A percentile compares a stretch with the other conserved stretches of the same genome.
Conservation (phyloP, 176 grass and related monocot species). For the Oryza rufipogon region DNA sequence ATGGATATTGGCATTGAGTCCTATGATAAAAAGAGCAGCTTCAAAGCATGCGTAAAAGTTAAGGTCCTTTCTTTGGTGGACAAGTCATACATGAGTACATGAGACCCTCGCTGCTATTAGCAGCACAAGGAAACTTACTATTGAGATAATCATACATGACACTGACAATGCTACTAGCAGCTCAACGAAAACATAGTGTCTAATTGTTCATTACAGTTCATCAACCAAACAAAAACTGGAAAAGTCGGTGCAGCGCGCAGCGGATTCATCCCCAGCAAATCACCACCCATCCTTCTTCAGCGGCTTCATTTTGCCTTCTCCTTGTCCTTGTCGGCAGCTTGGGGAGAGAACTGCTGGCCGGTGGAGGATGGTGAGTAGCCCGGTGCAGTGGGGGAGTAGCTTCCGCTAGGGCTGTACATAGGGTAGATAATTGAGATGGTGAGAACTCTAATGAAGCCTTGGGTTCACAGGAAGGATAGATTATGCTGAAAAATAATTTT, state of each 20-base stretch:
- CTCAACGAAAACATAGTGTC: background rate
- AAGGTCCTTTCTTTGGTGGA: background rate
- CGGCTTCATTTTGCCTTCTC: slow-evolving; percentile 41
- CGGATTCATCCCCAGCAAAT: background rate
- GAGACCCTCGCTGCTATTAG: background rate
- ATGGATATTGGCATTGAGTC: too few species aligned
- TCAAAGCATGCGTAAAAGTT: background rate
- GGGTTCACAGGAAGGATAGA: background rate
- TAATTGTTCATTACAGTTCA: background rate
- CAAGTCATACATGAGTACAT: background rate
- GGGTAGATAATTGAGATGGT: background rate
- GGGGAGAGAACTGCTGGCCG: slow-evolving; percentile 64
- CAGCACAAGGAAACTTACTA: background rate
- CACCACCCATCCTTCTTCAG: background rate
- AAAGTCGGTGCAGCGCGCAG: background rate
- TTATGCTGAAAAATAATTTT: background rate
- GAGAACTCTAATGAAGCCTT: background rate
- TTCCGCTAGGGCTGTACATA: slow-evolving; percentile 74
- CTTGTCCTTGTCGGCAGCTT: slow-evolving; percentile 57
- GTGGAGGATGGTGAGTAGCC: slow-evolving; percentile 84
- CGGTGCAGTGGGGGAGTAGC: slow-evolving; percentile 87
- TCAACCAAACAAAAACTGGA: background rate
- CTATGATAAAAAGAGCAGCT: too few species aligned
- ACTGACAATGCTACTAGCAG: slow-evolving; percentile 28
- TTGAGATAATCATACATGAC: background rate